Base-by-base conservation (phyloP, 2,329 filamentous ascomycete genomes). In the Tolypocladium guangdongense region DNA sequence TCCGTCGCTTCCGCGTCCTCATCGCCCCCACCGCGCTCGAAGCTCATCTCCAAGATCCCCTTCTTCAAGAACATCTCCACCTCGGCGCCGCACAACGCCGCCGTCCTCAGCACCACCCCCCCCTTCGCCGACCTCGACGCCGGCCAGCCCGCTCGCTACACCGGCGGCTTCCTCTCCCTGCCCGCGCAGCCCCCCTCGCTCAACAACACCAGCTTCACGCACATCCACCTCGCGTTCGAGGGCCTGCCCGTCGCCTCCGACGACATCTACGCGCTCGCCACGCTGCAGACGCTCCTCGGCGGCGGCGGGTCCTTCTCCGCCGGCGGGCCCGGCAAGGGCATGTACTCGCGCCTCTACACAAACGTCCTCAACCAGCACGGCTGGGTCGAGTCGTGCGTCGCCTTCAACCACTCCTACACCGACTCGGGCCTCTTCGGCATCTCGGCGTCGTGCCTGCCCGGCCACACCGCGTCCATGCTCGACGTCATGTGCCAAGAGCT, bases 311-410 rank as follows among this genome's bases (percentile, higher is more conserved):
- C 91, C 53, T 99, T 99, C 75, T 95, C 89, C 18, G 93, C 93
- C 52, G 93, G 93, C 62, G 93, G 93, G 0, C 93, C 93, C 5
- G 93, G 93, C 52, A 99, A 99, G 76, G 93, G 93, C 68, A 99
- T 99, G 93, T 97, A 97, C 77, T 95, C 89, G 38, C 87, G 93
- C 14, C 82, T 99, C 10, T 99, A 96, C 77, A 97, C 91, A 58
- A 96, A 96, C 68, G 92, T 97, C 0, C 81, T 99, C 51, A 99
- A 99, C 75, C 91, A 97, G 72, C 86, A 96, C 73, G 90, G 88
- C 61, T 99, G 92, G 92, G 90, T 99, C 30, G 93, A 99, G 73
- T 91, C 84, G 56, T 97, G 93, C 73, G 80, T 95, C 51, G 87
- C 92, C 33, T 97, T 97, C 77, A 97, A 97, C 77, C 91, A 97